Conservation (phyloP, 495 filamentous ascomycete species). For the Lentithecium fluviatile region DNA sequence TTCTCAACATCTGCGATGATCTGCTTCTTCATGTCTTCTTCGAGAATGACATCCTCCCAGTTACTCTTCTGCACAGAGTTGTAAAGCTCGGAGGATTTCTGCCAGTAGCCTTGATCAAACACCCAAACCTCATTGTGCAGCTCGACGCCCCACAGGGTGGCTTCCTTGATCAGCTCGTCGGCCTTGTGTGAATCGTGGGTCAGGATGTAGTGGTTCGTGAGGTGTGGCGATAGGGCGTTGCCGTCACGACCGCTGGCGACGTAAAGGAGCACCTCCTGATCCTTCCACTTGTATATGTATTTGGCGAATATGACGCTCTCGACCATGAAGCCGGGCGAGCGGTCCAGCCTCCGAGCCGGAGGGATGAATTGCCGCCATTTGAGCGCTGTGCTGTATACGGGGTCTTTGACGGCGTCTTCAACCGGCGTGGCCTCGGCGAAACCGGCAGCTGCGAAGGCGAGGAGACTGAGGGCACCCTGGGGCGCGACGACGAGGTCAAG, state of each 20-base stretch:
- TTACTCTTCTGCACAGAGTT: conserved; percentile 53
- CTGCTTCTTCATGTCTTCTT: conserved; percentile 58
- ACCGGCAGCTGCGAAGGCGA: conserved; percentile 53
- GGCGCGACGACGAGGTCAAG: conserved; percentile 51
- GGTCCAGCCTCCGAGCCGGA: conserved; percentile 53
- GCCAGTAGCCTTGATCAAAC: conserved; percentile 60
- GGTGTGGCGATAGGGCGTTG: conserved; percentile 29
- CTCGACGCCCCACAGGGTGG: conserved; percentile 50
- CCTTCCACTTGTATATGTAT: conserved; percentile 53
- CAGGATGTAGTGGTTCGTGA: conserved; percentile 53
- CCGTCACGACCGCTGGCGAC: conserved; percentile 53
- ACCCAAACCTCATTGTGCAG: conserved; percentile 65
- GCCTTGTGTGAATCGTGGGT: conserved; percentile 43
- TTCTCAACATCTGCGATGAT: conserved; percentile 58
- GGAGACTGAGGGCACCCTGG: conserved; percentile 42
- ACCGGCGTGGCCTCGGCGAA: conserved; percentile 47
- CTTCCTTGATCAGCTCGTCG: conserved; percentile 55
- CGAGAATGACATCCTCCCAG: conserved; percentile 68
- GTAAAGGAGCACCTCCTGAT: conserved; percentile 54
- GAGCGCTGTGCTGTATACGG: conserved; percentile 39
- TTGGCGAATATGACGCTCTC: conserved; percentile 52
- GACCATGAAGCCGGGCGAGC: conserved; percentile 47
- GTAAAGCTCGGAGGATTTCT: conserved; percentile 59
- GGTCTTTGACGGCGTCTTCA: conserved; percentile 39
- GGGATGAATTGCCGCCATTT: conserved; percentile 50